Evolutionary conservation across 371 early-diverging fungal genomes (phyloP).

Genomic region (Sporodiniella umbellata): DNA sequence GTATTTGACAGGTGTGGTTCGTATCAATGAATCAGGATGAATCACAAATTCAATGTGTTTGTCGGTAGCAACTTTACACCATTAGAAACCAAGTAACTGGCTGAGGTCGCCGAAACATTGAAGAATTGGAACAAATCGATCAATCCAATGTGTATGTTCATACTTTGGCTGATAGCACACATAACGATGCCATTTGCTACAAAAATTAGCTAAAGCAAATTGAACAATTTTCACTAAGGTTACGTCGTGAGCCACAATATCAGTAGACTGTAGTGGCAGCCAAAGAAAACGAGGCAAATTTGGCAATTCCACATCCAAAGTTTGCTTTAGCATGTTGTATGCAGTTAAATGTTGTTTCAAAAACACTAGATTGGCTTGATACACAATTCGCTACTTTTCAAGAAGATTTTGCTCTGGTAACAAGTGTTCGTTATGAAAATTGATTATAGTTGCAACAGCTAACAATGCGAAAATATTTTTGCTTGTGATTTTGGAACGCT

Average conservation of each 20-base stretch:
- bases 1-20: slow-evolving; percentile 6
- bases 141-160: slow-evolving; percentile 13
- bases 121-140: slow-evolving; percentile 9
- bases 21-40: slow-evolving; percentile 8
- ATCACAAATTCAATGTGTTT: slow-evolving; percentile 13
- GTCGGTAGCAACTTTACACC: slow-evolving; percentile 16
- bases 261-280: neutral
- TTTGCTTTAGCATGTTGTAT: slow-evolving; percentile 6
- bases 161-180: slow-evolving; percentile 7
- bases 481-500: neutral
- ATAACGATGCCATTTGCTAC: slow-evolving; percentile 10
- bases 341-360: slow-evolving; percentile 2
- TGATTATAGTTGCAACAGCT: neutral
- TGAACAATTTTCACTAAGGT: slow-evolving; percentile 4
- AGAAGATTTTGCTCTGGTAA: neutral
- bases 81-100: slow-evolving; percentile 21
- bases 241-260: slow-evolving; percentile 1
- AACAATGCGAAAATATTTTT: neutral
- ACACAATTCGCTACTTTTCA: slow-evolving; percentile 1
- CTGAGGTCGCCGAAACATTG: slow-evolving; percentile 16
- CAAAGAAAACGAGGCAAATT: slow-evolving; percentile 7
- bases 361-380: slow-evolving; percentile 6
- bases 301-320: slow-evolving; percentile 1
- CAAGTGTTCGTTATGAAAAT: neutral
- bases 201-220: slow-evolving; percentile 11